A percentile compares a stretch with the other conserved stretches of the same genome.
Evolutionary conservation across 331 rosid genomes (phyloP).

Genomic region (Acacia pycnantha): DNA sequence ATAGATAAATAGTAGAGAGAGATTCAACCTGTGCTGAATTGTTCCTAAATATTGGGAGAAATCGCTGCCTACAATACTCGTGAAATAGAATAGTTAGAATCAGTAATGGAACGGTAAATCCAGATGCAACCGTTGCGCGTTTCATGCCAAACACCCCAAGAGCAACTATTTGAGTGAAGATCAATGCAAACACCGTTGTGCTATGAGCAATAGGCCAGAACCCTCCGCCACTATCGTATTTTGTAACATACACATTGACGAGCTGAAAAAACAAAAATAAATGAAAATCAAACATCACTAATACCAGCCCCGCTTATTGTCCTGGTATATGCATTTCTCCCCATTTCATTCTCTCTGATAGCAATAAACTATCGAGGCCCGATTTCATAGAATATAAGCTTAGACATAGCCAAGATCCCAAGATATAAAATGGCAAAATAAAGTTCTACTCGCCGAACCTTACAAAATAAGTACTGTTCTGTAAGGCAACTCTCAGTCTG

Average conservation of each 20-base stretch:
- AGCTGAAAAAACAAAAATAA: slow-evolving; percentile 50
- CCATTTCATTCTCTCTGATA: background rate
- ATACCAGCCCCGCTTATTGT: background rate
- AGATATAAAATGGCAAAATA: background rate
- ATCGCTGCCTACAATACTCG: slow-evolving; percentile 80
- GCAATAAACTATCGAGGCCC: background rate
- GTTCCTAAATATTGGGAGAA: slow-evolving; percentile 62
- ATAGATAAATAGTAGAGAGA: background rate
- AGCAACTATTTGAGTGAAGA: slow-evolving; percentile 77
- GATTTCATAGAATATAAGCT: background rate
- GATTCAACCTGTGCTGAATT: slow-evolving; percentile 68
- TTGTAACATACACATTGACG: slow-evolving; percentile 71
- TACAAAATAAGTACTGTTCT: background rate
- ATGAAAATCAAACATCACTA: slow-evolving; percentile 4
- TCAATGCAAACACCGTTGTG: slow-evolving; percentile 66
- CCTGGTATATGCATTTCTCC: background rate
- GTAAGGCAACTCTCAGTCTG: background rate
- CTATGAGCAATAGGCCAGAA: slow-evolving; percentile 83
- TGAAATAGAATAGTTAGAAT: slow-evolving; percentile 75
- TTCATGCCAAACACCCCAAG: slow-evolving; percentile 85
- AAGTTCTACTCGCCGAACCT: background rate
- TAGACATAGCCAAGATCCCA: background rate
- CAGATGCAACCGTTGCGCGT: slow-evolving; percentile 65
- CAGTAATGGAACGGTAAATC: slow-evolving; percentile 78
- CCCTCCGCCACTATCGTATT: slow-evolving; percentile 76